These are phyloP conservation scores for Phytophthora tubulina DNA, from an alignment of 352 stramenopile genomes.

Conservation along the genomic window DNA sequence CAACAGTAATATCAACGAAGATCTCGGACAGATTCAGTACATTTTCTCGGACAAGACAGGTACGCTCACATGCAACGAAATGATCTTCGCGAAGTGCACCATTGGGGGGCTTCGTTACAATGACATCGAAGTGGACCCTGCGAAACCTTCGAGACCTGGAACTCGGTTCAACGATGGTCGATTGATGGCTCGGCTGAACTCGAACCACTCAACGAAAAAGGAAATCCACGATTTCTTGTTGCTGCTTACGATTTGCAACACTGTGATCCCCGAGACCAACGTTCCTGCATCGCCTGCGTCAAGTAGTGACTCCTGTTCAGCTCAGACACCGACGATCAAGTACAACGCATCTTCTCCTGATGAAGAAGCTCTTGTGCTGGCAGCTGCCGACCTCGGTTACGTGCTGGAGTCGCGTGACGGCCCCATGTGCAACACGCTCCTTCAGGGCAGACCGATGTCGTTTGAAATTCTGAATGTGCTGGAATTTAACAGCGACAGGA, in stretches of 20 bases:
- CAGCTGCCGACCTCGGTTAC: constrained; percentile 80
- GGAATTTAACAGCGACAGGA: constrained; percentile 98
- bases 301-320: constrained; percentile 32
- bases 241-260: constrained; percentile 89
- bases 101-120: constrained; percentile 94
- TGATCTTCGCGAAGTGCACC: constrained; percentile 93
- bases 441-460: constrained; percentile 73
- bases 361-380: constrained; percentile 83
- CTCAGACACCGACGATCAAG: constrained; percentile 49
- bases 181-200: constrained; percentile 75
- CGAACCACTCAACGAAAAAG: constrained; percentile 85
- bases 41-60: constrained; percentile 93
- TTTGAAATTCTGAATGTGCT: constrained; percentile 97
- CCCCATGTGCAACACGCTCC: constrained; percentile 68
- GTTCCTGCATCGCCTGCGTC: constrained; percentile 37
- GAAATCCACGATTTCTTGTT: constrained; percentile 90
- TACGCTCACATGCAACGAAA: constrained; percentile 89
- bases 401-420: constrained; percentile 74
- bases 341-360: constrained; percentile 90
- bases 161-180: constrained; percentile 86
- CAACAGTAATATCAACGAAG: constrained; percentile 91
- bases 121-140: constrained; percentile 74
- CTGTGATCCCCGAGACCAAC: constrained; percentile 81
- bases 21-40: constrained; percentile 91
- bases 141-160: constrained; percentile 55